These are phyloP conservation scores for Trichoderma hamatum DNA, from an alignment of 2,329 filamentous ascomycete genomes.

Conservation along the genomic window DNA sequence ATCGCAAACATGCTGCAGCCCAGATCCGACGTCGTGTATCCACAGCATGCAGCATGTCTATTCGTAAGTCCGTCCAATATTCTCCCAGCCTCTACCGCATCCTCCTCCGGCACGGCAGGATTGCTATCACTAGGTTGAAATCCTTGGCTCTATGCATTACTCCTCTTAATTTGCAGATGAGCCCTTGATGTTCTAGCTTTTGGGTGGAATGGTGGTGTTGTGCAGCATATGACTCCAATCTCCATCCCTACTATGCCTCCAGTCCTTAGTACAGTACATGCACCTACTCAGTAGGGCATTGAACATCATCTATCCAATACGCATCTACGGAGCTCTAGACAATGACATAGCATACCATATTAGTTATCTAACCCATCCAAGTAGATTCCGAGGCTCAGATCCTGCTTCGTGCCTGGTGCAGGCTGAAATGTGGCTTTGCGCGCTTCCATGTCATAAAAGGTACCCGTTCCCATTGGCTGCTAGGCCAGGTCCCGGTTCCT, in stretches of 20 bases:
- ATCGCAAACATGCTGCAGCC: neutral
- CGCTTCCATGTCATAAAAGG: neutral
- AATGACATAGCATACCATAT: neutral
- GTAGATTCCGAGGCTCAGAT: neutral
- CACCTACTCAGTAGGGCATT: neutral
- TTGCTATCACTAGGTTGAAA: neutral
- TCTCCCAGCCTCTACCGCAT: neutral
- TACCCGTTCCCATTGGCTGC: neutral
- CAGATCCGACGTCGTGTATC: neutral
- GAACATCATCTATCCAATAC: neutral
- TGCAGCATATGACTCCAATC: neutral
- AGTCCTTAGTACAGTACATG: neutral
- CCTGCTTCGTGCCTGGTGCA: neutral
- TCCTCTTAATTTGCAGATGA: neutral
- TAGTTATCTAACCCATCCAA: neutral
- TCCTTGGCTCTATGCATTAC: neutral
- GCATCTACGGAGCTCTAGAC: neutral
- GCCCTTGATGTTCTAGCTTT: neutral
- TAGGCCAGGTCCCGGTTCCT: neutral
- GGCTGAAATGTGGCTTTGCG: constrained; percentile 4
- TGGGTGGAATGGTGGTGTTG: neutral
- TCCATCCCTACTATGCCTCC: neutral
- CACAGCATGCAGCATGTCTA: neutral
- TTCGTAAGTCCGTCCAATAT: neutral
- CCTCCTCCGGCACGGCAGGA: neutral